Percentiles rank a stretch among this genome's conserved stretches.
These are phyloP conservation scores for Odontarrhena argentea DNA, from an alignment of 345 rosid species.

Conservation along the genomic window DNA sequence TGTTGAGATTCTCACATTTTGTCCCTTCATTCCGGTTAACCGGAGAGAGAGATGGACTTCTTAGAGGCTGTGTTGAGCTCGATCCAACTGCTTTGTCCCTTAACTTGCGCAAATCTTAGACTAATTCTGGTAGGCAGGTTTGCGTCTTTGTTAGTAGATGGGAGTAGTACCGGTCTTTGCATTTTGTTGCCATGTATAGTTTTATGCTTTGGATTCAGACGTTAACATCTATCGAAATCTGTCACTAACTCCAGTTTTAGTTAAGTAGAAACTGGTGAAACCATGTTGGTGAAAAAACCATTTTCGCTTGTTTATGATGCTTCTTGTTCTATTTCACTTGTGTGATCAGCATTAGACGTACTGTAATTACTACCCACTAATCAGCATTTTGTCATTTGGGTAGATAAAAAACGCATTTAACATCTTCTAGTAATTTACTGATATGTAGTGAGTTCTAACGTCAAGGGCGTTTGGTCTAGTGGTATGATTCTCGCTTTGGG, in stretches of 20 bases:
- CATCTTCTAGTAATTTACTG: too few species aligned
- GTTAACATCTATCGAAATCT: slow-evolving; percentile 8
- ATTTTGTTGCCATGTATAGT: slow-evolving; percentile 26
- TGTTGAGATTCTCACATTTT: slow-evolving; percentile 77
- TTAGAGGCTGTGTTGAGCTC: slow-evolving; percentile 60
- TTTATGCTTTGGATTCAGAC: slow-evolving; percentile 17
- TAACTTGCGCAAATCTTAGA: slow-evolving; percentile 29
- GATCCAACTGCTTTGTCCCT: slow-evolving; percentile 66
- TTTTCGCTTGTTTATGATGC: slow-evolving; percentile 16
- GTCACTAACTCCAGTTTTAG: slow-evolving; percentile 14
- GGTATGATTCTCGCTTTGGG: slow-evolving; percentile 93
- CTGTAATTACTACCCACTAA: too few species aligned
- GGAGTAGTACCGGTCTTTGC: background rate
- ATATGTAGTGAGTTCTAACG: too few species aligned
- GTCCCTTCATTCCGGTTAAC: slow-evolving; percentile 67
- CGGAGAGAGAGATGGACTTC: slow-evolving; percentile 54
- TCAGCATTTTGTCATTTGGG: too few species aligned
- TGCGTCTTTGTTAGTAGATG: background rate
- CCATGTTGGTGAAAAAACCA: background rate
- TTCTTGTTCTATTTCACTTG: background rate
- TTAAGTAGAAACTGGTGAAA: slow-evolving; percentile 12
- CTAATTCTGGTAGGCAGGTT: slow-evolving; percentile 11
- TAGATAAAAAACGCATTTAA: too few species aligned
- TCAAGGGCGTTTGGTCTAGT: slow-evolving; percentile 47
- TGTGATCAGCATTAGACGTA: background rate